phyloP scores from a whole-genome alignment of 805 yeast species.

The Yamadazyma ubonensis region DNA sequence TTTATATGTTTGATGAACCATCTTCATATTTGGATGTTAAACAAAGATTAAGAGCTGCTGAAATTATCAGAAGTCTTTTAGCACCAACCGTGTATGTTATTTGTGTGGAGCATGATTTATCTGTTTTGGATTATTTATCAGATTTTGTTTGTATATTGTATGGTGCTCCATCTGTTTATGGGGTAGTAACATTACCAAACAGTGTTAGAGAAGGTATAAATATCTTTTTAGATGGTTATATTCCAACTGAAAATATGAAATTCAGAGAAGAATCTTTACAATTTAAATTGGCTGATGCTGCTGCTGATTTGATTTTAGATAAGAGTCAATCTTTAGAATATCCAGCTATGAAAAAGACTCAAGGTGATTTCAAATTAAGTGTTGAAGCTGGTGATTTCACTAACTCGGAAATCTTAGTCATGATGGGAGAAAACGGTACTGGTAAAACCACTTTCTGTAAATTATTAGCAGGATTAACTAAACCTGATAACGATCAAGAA shows the following conservation, averaged over 20 bases:
- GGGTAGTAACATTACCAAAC: constrained; percentile 95
- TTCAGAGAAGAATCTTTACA: constrained; percentile 95
- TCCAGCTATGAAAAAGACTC: constrained; percentile 84
- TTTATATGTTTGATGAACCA: constrained; percentile 99
- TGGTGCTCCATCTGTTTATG: constrained; percentile 98
- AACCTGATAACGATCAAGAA: constrained; percentile 77
- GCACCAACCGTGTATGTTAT: constrained; percentile 79
- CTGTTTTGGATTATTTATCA: constrained; percentile 93
- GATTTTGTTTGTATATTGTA: constrained; percentile 95
- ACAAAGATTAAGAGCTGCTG: constrained; percentile 97
- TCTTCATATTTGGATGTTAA: constrained; percentile 97
- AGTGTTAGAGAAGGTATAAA: constrained; percentile 99
- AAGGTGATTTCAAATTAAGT: constrained; percentile 89
- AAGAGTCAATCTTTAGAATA: constrained; percentile 75
- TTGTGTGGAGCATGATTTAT: constrained; percentile 98
- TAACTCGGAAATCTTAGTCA: constrained; percentile 93
- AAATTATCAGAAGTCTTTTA: constrained; percentile 83
- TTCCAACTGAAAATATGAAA: constrained; percentile 94
- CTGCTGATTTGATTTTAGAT: constrained; percentile 72
- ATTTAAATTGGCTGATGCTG: constrained; percentile 88
- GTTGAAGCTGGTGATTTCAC: constrained; percentile 89
- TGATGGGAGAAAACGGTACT: constrained; percentile 99
- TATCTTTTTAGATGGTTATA: constrained; percentile 96
- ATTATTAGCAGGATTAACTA: constrained; percentile 87
- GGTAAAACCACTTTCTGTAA: constrained; percentile 98